Evolutionary conservation across 208 protist genomes (phyloP), one percentile per base, ranked within the genome.

Genomic region (Acanthamoeba lenticulata): DNA sequence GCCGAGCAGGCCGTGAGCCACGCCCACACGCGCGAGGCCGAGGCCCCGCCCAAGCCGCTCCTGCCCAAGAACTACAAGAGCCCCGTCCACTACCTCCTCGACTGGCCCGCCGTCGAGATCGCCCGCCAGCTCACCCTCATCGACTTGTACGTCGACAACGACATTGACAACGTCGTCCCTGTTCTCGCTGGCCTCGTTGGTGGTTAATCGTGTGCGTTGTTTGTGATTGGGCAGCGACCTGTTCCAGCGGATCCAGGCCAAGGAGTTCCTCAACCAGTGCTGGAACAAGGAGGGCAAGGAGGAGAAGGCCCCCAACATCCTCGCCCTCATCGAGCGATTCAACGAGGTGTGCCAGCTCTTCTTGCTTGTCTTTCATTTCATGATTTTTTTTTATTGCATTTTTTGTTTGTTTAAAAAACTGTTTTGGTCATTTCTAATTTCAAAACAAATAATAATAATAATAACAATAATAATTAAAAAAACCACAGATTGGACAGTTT

Each of bases 241-340:
- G 38, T 92, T 74, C 38, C 86, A 92, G 86, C 86, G 86, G 17
- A 92, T 92, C 24, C 52, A 92, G 44, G 40, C 49, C 1, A 92
- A 92, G 57, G 86, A 92, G 21, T 92, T 92, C 60, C 40, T 92
- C 55, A 92, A 92, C 57, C 86, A 92, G 44, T 47, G 86, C 38
- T 92, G 86, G 81, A 90, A 90, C 81, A 90, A 90, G 81, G 29
- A 55, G 32, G 81, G 81, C 81, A 90, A 62, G 24, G 81, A 90
- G n/a, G 81, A 90, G 19, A 90, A 90, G 52, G 81, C 81, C 19
- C 81, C 81, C 24, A 42, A 42, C 38, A 90, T 90, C 40, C 60
- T 34, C 38, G 81, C 81, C 52, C 81, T 90, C 34, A 90, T 90
- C 32, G 81, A 90, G 13, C 40, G 81, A 9, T 90, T 90, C n/a